Evolutionary conservation across 306 rosid genomes (phyloP).

Genomic region (Vigna radiata): DNA sequence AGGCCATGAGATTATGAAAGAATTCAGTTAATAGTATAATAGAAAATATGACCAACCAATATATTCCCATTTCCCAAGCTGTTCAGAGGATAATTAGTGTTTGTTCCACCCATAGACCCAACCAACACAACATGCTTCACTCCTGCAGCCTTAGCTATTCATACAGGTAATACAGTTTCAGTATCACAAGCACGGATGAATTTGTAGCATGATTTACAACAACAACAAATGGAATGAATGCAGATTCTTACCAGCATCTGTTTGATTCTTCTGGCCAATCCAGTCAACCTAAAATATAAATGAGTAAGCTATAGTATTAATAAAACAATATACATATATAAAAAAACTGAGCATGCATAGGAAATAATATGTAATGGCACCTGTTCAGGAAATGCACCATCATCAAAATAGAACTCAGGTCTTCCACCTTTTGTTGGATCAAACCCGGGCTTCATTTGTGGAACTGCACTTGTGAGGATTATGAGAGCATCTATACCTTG

Average conservation of each 20-base stretch:
- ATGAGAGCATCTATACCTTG: conserved; percentile 81
- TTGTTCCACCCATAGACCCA: conserved; percentile 98
- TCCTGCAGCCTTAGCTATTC: conserved; percentile 92
- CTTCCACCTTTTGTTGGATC: conserved; percentile 90
- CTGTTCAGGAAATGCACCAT: conserved; percentile 93
- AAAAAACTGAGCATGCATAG: background rate
- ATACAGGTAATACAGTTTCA: conserved; percentile 37
- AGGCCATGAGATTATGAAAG: background rate
- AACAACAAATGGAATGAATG: conserved; percentile 28
- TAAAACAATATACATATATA: conserved; percentile 7
- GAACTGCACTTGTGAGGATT: conserved; percentile 93
- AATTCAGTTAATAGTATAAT: background rate
- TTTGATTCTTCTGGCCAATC: conserved; percentile 96
- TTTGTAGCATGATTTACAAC: conserved; percentile 1
- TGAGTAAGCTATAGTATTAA: conserved; percentile 1
- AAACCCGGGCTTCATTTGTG: conserved; percentile 80
- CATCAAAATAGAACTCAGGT: conserved; percentile 89
- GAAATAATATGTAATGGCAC: conserved; percentile 46
- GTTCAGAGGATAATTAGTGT: conserved; percentile 79
- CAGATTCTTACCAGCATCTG: conserved; percentile 73
- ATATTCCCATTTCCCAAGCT: conserved; percentile 89
- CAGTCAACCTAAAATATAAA: conserved; percentile 83
- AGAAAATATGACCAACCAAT: conserved; percentile 68
- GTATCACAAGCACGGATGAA: conserved; percentile 8
- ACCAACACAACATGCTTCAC: conserved; percentile 93